Base-by-base conservation (phyloP, 1,284 basidiomycete genomes). In the Rhodotorula mucilaginosa region DNA sequence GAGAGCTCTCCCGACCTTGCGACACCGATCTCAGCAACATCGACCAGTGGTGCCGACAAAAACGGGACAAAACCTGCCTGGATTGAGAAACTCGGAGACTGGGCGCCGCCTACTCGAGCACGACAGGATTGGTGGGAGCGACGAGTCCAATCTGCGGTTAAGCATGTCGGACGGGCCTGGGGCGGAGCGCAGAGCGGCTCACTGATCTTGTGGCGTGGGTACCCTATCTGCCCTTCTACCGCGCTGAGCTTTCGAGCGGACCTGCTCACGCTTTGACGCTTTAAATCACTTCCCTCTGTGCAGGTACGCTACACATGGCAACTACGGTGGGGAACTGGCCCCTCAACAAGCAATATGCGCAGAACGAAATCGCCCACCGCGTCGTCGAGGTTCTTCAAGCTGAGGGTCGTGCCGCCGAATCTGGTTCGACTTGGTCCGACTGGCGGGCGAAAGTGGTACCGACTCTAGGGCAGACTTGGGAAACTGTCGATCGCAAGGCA, bases 111-210 rank as follows among this genome's bases (percentile, higher is more conserved):
- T 29, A 39, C 56, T 18, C 29, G 56, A 3, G 31, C 29, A 34
- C 15, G 31, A 44, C 58, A 59, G 21, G 58, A 26, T n/a, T 59
- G 58, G 58, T 59, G 58, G 58, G 58, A 59, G n/a, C 13, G n/a
- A n/a, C 39, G 58, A 3, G 39, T 59, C 12, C 44, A 59, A 15
- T 23, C 39, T 3, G 39, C n/a, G 0, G 19, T 59, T 6, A 19
- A 5, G 23, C 58, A 59, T 44, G 44, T 59, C 15, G 58, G 23
- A 13, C 13, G n/a, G 3, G 58, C 23, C 23, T 59, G 58, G 58
- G 58, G 44, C 10, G 58, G 44, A 4, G 39, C 39, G 23, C 15
- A 46, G 21, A 44, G 58, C 23, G 44, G 15, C 0, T 46, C 58
- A 6, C 21, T 26, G 39, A 23, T 59, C 44, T 23, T 59, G 3